Evolutionary conservation across 805 yeast species (phyloP).

Genomic region (Suhomyces faveliae): DNA sequence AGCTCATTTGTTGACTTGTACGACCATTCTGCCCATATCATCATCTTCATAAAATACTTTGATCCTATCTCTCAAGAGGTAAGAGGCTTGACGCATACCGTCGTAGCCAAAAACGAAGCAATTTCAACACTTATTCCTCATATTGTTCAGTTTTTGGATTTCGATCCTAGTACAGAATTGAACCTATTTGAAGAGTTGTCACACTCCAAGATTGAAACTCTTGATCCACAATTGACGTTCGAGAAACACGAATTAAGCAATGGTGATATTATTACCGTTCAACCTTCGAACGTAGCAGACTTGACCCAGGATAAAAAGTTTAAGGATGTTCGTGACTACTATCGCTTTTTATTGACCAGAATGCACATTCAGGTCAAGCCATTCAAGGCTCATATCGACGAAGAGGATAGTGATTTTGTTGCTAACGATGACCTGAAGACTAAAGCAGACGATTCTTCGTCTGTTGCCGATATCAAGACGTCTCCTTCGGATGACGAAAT

Average conservation of each 20-base stretch:
- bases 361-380: conserved; percentile 56
- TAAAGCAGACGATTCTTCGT: conserved; percentile 12
- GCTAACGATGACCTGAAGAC: conserved; percentile 17
- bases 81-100: conserved; percentile 63
- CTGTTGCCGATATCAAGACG: not conserved
- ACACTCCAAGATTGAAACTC: conserved; percentile 47
- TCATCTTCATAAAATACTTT: conserved; percentile 61
- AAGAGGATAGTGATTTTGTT: conserved; percentile 49
- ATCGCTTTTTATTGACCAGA: conserved; percentile 56
- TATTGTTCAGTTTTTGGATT: conserved; percentile 42
- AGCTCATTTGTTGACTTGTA: conserved; percentile 13
- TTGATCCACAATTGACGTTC: conserved; percentile 43
- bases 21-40: conserved; percentile 22
- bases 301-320: conserved; percentile 15
- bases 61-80: conserved; percentile 54
- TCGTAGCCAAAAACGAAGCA: conserved; percentile 48
- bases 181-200: conserved; percentile 61
- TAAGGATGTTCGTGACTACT: conserved; percentile 44
- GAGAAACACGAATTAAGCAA: conserved; percentile 57
- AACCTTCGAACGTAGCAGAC: conserved; percentile 25
- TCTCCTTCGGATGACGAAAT: conserved; percentile 11
- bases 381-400: conserved; percentile 41
- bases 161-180: conserved; percentile 32
- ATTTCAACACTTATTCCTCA: conserved; percentile 41
- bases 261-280: conserved; percentile 63